Base-by-base conservation (phyloP, 768 basidiomycete genomes). In the Mycena kentingensis region DNA sequence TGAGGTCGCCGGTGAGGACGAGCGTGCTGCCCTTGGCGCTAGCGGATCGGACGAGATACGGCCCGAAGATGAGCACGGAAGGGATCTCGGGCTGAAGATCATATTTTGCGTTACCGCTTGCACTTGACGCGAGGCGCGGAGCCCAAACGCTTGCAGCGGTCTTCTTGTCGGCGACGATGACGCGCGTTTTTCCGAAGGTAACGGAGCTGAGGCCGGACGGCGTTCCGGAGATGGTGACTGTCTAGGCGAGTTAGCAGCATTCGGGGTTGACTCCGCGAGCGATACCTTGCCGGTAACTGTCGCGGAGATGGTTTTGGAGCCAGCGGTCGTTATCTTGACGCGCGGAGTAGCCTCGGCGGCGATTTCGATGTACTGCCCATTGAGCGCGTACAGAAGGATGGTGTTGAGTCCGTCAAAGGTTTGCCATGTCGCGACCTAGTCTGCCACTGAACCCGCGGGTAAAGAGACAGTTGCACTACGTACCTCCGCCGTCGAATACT, bases 401-500 rank as follows among this genome's bases (percentile, higher is more conserved):
- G 66, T 68, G 45, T 72, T 70, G 8, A 63, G 36, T 69, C 70
- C 52, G 45, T 71, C 72, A 41, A 69, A 70, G 37, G 72, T 74
- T 13, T 67, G 65, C 74, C 75, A 76, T 1, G 75, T 75, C 67
- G 73, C 61, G 22, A 76, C 60, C 65, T 65, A 19, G 24, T 12
- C 13, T n/a, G n/a, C n/a, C n/a, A n/a, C n/a, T n/a, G n/a, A n/a
- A n/a, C n/a, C n/a, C n/a, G n/a, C n/a, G n/a, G n/a, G n/a, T n/a
- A n/a, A n/a, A n/a, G n/a, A n/a, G n/a, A n/a, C n/a, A n/a, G n/a
- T n/a, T n/a, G n/a, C n/a, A n/a, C n/a, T n/a, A 45, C 51, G 65
- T 31, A 88, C 74, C 55, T 78, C 74, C 0, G 84, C 82, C 0
- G 87, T 88, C 3, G 85, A 80, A 67, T 86, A 88, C 25, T 79